Percentiles rank a stretch among this genome's conserved stretches.
These are phyloP conservation scores for Aspergillus ustus DNA, from an alignment of 2,329 filamentous ascomycete species.

Conservation along the genomic window DNA sequence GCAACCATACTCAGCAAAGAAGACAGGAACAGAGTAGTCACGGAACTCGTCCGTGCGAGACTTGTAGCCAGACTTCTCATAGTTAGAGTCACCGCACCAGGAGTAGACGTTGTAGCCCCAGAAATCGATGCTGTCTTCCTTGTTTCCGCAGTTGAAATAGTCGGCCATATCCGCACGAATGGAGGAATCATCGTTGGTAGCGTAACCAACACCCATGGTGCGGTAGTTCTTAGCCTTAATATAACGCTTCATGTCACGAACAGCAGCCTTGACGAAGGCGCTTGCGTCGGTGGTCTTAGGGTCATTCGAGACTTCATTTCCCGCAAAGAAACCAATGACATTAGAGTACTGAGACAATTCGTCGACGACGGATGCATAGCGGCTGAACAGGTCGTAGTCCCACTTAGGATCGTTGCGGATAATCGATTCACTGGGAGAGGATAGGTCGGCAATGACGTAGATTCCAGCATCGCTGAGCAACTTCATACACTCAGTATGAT, in stretches of 20 bases:
- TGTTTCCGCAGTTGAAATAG: slow-evolving; percentile 87
- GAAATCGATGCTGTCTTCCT: slow-evolving; percentile 78
- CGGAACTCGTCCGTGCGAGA: slow-evolving; percentile 82
- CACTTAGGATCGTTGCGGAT: slow-evolving; percentile 78
- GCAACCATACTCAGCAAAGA: slow-evolving; percentile 98
- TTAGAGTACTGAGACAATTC: slow-evolving; percentile 80
- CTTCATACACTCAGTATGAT: slow-evolving; percentile 84
- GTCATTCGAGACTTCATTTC: slow-evolving; percentile 93
- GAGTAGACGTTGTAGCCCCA: slow-evolving; percentile 99
- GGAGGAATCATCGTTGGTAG: slow-evolving; percentile 84
- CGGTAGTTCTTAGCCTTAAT: slow-evolving; percentile 79
- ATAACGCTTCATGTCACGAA: slow-evolving; percentile 91
- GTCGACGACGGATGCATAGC: slow-evolving; percentile 84
- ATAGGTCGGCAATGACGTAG: slow-evolving; percentile 90
- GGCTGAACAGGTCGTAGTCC: slow-evolving; percentile 74
- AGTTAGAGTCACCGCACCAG: slow-evolving; percentile 88
- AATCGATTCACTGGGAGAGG: slow-evolving; percentile 80
- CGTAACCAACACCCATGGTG: slow-evolving; percentile 86
- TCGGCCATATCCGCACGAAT: slow-evolving; percentile 81
- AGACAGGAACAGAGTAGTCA: slow-evolving; percentile 87
- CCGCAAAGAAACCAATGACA: slow-evolving; percentile 93
- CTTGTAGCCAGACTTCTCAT: slow-evolving; percentile 76
- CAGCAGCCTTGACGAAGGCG: slow-evolving; percentile 94
- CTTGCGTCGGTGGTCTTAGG: slow-evolving; percentile 84
- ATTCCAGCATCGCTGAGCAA: slow-evolving; percentile 81